These are phyloP conservation scores for Lenzites betulinus DNA, from an alignment of 768 basidiomycete genomes.

Conservation along the genomic window DNA sequence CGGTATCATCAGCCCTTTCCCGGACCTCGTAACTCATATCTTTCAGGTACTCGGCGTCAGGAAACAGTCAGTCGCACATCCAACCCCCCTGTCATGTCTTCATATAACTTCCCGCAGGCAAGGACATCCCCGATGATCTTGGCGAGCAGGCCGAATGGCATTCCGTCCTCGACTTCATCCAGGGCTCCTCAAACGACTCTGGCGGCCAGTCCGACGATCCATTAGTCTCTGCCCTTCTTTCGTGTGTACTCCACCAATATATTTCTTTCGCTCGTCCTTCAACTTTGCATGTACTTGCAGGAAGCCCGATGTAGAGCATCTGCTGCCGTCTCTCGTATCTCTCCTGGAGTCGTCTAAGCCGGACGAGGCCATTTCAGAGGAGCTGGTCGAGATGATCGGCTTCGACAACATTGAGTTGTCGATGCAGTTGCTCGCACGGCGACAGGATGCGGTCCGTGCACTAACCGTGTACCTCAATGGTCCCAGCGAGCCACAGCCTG, in stretches of 20 bases:
- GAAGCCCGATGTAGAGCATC: slow-evolving; percentile 30
- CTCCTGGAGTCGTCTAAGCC: slow-evolving; percentile 51
- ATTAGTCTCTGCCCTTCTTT: slow-evolving; percentile 20
- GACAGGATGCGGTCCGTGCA: slow-evolving; percentile 32
- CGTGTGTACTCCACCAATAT: slow-evolving; percentile 22
- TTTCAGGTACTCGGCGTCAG: background rate
- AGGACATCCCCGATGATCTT: slow-evolving; percentile 6
- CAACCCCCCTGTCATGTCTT: background rate
- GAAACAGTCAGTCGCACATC: background rate
- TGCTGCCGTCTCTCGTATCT: slow-evolving; percentile 30
- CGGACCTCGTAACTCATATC: background rate
- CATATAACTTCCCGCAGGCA: background rate
- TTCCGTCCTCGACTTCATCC: slow-evolving; percentile 24
- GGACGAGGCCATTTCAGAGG: slow-evolving; percentile 75
- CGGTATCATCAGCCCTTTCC: background rate
- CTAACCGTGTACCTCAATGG: slow-evolving; percentile 1
- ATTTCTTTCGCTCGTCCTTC: background rate
- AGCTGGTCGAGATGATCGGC: slow-evolving; percentile 79
- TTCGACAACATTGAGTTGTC: slow-evolving; percentile 83
- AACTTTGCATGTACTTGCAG: slow-evolving; percentile 17
- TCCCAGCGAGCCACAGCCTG: background rate
- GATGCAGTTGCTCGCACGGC: slow-evolving; percentile 64
- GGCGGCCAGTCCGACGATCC: background rate
- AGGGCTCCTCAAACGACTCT: background rate
- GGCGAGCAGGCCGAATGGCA: slow-evolving; percentile 21